phyloP scores from a whole-genome alignment of 345 rosid genomes.

The Salix udensis region DNA sequence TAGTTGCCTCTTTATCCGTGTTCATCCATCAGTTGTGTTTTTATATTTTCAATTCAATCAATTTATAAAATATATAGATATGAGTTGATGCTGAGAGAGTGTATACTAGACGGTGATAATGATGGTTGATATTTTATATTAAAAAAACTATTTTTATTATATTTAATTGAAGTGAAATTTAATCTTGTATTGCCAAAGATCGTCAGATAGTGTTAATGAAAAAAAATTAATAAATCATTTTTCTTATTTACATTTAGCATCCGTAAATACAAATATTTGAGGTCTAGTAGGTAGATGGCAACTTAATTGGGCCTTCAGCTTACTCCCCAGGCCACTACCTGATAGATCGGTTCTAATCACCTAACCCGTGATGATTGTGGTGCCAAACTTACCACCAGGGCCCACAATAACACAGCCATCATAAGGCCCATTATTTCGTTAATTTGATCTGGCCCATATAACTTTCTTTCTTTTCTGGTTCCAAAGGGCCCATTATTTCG shows the following conservation, averaged over 20 bases:
- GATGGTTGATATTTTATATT: too few species aligned
- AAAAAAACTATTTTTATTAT: too few species aligned
- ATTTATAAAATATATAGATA: too few species aligned
- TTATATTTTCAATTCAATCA: too few species aligned
- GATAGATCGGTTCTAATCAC: background rate
- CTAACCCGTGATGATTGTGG: background rate
- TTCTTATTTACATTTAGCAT: background rate
- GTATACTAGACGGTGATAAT: too few species aligned
- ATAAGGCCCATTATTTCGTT: rapidly evolving
- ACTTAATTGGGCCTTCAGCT: background rate
- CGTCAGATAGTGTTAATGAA: too few species aligned
- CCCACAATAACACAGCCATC: background rate
- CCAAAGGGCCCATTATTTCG: background rate
- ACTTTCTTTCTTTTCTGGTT: background rate
- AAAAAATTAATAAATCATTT: too few species aligned
- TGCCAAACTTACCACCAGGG: background rate
- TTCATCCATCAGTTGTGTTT: too few species aligned
- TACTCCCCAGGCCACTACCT: background rate
- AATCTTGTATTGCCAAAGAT: too few species aligned
- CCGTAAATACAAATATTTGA: background rate
- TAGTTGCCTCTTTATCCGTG: too few species aligned
- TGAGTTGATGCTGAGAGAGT: too few species aligned
- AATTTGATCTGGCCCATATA: background rate
- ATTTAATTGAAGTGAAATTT: too few species aligned
- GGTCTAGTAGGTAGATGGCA: background rate